Evolutionary conservation across 1,284 basidiomycete genomes (phyloP).

Genomic region (Apiotrichum brassicae): DNA sequence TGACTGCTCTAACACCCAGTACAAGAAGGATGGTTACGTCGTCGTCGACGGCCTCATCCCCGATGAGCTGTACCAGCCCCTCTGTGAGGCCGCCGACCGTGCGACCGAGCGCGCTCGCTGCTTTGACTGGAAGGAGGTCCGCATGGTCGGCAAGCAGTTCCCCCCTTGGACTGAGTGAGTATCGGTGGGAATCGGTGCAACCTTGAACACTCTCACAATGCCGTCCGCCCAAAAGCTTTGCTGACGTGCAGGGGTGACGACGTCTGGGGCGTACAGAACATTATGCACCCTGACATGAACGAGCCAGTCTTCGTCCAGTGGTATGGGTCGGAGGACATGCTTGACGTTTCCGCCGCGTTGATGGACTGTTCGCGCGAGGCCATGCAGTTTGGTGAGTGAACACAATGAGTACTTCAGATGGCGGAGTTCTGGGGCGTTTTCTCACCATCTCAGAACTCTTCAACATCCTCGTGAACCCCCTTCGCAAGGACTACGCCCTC

Average conservation of each 20-base stretch:
- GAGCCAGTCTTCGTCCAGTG: conserved; percentile 59
- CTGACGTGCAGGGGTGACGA: background rate
- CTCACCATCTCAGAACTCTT: conserved; percentile 58
- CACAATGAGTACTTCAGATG: no score
- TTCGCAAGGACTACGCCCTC: conserved; percentile 62
- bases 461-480: conserved; percentile 70
- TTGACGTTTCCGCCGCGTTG: conserved; percentile 52
- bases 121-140: conserved; percentile 61
- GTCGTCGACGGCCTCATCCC: conserved; percentile 60
- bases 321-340: conserved; percentile 60
- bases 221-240: no score
- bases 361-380: conserved; percentile 56
- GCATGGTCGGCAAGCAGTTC: conserved; percentile 74
- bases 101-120: conserved; percentile 56
- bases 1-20: conserved; percentile 35
- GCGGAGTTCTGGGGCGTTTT: no score
- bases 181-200: background rate
- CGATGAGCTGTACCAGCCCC: conserved; percentile 45
- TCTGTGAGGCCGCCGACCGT: conserved; percentile 55
- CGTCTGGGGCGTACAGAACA: conserved; percentile 67
- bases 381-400: conserved; percentile 60
- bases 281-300: conserved; percentile 66
- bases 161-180: conserved; percentile 57
- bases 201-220: background rate
- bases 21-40: conserved; percentile 65